Evolutionary conservation across 2,329 filamentous ascomycete genomes (phyloP), one percentile per base, ranked within the genome.

Genomic region (Sporothrix luriei): DNA sequence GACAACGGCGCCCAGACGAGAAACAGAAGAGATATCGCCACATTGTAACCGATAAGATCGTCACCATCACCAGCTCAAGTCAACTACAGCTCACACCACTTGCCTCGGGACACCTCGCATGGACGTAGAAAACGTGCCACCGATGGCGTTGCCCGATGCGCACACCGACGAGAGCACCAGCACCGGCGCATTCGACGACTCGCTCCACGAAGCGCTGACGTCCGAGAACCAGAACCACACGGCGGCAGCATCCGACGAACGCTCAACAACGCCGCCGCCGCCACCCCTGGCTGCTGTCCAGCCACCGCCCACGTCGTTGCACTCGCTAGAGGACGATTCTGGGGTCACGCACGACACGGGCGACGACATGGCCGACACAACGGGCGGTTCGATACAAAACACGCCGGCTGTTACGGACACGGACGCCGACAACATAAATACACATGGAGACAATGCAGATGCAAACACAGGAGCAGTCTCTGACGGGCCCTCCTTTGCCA

Each of bases 81-180:
- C 65, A 33, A 16, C 65, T 24, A 48, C 65, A 11, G 49, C 49
- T 9, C 14, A 26, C 40, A 2, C 1, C 33, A 57, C 52, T 55
- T 10, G 4, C 29, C 19, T 26, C 19, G 16, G 13, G 26, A n/a
- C 54, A 59, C 6, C 55, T 40, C 21, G 59, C 11, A 66, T 67
- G 38, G 65, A 70, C 66, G 48, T 40, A 33, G 73, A 75, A 68
- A 75, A 76, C 68, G 74, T 76, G 24, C 75, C 74, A 14, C 72
- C 71, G 54, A 76, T 69, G 69, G 68, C 68, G 38, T 48, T 49
- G 48, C 68, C 65, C 19, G 57, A 64, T 21, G 68, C 33, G 19
- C 21, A 40, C 19, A 33, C 19, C 21, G 48, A 54, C 11, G 43
- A 48, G 33, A 29, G 26, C 6, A 16, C n/a, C 64, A n/a, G 69